Percentiles rank a stretch among this genome's conserved stretches.
These are phyloP conservation scores for Pseudomassariella vexata DNA, from an alignment of 2,329 filamentous ascomycete species.

Conservation along the genomic window DNA sequence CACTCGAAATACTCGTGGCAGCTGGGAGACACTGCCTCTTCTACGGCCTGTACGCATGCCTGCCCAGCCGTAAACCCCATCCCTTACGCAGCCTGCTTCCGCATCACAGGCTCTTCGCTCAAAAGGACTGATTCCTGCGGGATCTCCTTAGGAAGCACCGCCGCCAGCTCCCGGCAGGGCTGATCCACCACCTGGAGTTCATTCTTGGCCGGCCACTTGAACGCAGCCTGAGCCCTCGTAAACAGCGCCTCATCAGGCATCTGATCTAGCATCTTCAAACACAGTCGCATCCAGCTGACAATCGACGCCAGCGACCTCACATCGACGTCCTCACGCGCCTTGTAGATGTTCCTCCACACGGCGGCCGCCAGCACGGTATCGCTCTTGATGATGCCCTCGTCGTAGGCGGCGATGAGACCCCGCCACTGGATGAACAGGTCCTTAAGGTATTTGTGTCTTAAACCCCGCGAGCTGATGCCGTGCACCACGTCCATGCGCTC, in stretches of 20 bases:
- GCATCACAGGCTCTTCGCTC: too few species aligned
- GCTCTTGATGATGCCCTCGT: conserved; percentile 71
- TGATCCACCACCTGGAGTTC: conserved; percentile 34
- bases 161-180: conserved; percentile 32
- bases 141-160: conserved; percentile 20
- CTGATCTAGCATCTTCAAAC: conserved; percentile 41
- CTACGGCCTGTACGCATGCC: too few species aligned
- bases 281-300: conserved; percentile 50
- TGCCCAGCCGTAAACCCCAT: too few species aligned
- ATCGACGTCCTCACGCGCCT: conserved; percentile 53
- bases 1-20: too few species aligned
- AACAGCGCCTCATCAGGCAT: conserved; percentile 38
- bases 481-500: conserved; percentile 78
- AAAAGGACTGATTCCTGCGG: too few species aligned
- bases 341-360: conserved; percentile 91
- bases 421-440: conserved; percentile 94
- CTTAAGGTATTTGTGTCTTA: conserved; percentile 66
- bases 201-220: conserved; percentile 34
- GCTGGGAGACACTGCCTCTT: too few species aligned
- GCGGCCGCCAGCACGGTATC: conserved; percentile 76
- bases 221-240: conserved; percentile 26
- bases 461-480: conserved; percentile 54
- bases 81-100: too few species aligned
- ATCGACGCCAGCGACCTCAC: conserved; percentile 45
- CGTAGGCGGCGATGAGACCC: conserved; percentile 76